Percentiles rank a stretch among this genome's conserved stretches.
Conservation (phyloP, 352 stramenopile species). For the Phytophthora foliorum region DNA sequence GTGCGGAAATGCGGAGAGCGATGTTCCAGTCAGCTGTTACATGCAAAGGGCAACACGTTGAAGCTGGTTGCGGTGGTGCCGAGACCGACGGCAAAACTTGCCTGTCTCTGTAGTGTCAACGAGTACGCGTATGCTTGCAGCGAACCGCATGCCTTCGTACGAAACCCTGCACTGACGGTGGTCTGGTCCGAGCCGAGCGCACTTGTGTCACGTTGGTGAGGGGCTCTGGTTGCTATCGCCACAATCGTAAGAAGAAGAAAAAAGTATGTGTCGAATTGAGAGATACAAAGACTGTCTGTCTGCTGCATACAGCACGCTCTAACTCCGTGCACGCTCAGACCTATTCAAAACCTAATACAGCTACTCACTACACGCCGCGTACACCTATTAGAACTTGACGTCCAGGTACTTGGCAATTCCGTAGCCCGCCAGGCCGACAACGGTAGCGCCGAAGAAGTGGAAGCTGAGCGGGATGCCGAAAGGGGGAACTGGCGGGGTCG, state of each 20-base stretch:
- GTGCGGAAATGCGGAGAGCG: not conserved
- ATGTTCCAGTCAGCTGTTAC: not conserved
- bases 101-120: not conserved
- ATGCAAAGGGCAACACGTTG: constrained; percentile 23
- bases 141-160: constrained; percentile 5
- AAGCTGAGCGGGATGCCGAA: constrained; percentile 79
- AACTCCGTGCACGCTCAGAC: constrained; percentile 12
- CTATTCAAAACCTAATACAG: constrained; percentile 31
- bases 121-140: constrained; percentile 28
- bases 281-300: constrained; percentile 14
- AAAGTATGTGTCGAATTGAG: constrained; percentile 24
- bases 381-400: constrained; percentile 50
- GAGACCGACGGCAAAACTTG: constrained; percentile 9
- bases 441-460: constrained; percentile 59
- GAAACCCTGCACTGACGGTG: not conserved
- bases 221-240: not conserved
- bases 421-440: constrained; percentile 70
- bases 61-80: constrained; percentile 35
- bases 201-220: not conserved
- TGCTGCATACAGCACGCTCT: constrained; percentile 7
- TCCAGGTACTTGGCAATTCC: constrained; percentile 70
- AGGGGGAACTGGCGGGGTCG: constrained; percentile 70
- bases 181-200: not conserved
- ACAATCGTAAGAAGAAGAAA: not conserved
- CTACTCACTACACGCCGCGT: constrained; percentile 22